Conservation (phyloP, 164 flowering plant species). For the Magnolia sinica region DNA sequence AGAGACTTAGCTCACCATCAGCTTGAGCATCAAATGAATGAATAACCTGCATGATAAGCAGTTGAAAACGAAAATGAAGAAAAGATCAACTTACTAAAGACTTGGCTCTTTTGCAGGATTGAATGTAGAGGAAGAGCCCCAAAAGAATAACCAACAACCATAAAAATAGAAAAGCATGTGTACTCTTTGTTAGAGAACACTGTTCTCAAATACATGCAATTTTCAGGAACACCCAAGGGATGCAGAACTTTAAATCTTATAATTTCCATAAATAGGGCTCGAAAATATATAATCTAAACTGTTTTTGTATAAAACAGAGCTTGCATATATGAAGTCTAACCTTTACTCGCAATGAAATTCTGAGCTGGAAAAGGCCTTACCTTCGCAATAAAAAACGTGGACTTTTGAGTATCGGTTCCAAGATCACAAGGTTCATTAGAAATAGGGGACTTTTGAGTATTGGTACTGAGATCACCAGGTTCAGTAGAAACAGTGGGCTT, state of each 20-base stretch:
- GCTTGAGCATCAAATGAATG: conserved; percentile 85
- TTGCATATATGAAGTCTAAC: no score
- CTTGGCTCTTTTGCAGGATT: neutral
- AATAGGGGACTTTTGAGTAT: neutral
- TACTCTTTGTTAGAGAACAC: neutral
- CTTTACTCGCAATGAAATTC: neutral
- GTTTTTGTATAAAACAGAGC: no score
- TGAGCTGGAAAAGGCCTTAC: conserved; percentile 29
- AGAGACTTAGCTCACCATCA: conserved; percentile 71
- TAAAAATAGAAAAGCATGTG: neutral
- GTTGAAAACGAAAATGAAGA: neutral
- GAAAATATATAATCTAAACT: no score
- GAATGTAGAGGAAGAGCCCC: neutral
- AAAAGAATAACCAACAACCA: neutral
- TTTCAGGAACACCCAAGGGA: neutral
- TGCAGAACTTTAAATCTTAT: no score
- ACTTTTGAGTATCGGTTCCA: conserved; percentile 17
- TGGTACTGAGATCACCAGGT: neutral
- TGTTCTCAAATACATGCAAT: neutral
- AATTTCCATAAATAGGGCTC: no score
- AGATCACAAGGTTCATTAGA: conserved; percentile 30
- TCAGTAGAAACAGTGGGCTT: conserved; percentile 36
- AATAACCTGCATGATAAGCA: conserved; percentile 42
- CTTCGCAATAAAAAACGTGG: conserved; percentile 47
- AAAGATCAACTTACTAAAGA: neutral